phyloP scores from a whole-genome alignment of 2,329 filamentous ascomycete species.

The Diaporthe ampelina region DNA sequence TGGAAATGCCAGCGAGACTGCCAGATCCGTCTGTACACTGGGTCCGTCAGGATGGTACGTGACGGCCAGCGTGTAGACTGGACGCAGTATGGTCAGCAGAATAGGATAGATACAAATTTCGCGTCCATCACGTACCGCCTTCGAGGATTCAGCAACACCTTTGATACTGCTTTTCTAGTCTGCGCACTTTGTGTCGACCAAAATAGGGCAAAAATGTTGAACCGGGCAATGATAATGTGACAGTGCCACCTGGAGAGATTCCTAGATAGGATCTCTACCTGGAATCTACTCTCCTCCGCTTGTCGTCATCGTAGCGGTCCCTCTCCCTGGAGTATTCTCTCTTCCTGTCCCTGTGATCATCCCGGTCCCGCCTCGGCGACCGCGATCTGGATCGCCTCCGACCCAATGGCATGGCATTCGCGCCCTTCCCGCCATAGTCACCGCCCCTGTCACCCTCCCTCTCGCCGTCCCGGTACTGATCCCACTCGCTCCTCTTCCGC shows the following conservation, averaged over 20 bases:
- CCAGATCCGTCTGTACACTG: not conserved
- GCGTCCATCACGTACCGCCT: not conserved
- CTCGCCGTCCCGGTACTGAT: conserved; percentile 55
- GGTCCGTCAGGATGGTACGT: not conserved
- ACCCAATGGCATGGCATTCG: conserved; percentile 79
- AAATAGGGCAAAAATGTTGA: too few species aligned
- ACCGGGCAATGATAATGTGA: not conserved
- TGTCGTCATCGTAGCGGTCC: conserved; percentile 69
- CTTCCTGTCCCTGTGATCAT: conserved; percentile 66
- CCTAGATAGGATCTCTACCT: conserved; percentile 45
- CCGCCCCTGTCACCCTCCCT: conserved; percentile 56
- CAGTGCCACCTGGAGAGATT: too few species aligned
- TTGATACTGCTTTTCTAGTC: too few species aligned
- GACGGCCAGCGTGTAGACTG: not conserved
- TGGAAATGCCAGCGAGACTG: not conserved
- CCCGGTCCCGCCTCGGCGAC: conserved; percentile 63
- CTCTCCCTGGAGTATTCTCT: conserved; percentile 69
- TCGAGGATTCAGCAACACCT: not conserved
- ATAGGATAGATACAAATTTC: not conserved
- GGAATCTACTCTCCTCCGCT: conserved; percentile 69
- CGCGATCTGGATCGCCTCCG: conserved; percentile 66
- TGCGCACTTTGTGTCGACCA: not conserved
- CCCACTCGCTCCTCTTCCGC: conserved; percentile 53
- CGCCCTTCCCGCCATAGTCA: conserved; percentile 67
- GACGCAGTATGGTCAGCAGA: not conserved